Percentiles rank a stretch among this genome's conserved stretches.
These are phyloP conservation scores for Boletus edulis DNA, from an alignment of 768 basidiomycete species.

Conservation along the genomic window DNA sequence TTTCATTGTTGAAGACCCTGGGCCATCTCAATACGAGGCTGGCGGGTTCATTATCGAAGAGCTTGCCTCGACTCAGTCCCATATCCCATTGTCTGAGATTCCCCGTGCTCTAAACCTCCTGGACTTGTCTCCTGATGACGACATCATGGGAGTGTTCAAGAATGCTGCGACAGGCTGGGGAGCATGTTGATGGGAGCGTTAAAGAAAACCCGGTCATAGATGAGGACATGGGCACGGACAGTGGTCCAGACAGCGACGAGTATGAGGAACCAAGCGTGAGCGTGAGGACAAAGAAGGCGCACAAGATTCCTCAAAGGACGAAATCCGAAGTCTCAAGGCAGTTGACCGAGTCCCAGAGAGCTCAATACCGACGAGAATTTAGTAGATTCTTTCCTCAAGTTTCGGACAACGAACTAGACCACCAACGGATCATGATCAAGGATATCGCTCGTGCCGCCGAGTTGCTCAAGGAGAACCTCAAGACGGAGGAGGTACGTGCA, in stretches of 20 bases:
- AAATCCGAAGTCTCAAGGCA: constrained; percentile 4
- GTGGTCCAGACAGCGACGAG: constrained; percentile 33
- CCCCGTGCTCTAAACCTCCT: constrained; percentile 62
- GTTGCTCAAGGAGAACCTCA: constrained; percentile 70
- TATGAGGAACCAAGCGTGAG: constrained; percentile 20
- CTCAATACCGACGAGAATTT: constrained; percentile 57
- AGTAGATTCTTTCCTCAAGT: constrained; percentile 70
- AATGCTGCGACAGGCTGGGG: constrained; percentile 78
- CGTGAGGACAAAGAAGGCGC: constrained; percentile 6
- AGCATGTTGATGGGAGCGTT: constrained; percentile 24
- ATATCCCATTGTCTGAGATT: constrained; percentile 55
- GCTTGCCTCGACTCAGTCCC: constrained; percentile 9
- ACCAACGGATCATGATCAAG: constrained; percentile 59
- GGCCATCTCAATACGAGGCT: constrained; percentile 14
- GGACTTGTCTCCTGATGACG: constrained; percentile 69
- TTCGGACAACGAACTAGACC: constrained; percentile 42
- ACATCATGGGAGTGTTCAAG: constrained; percentile 67
- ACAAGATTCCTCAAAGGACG: constrained; percentile 6
- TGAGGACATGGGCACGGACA: constrained; percentile 19
- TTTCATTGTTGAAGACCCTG: constrained; percentile 32
- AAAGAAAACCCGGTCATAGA: constrained; percentile 7
- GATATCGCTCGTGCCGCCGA: constrained; percentile 61
- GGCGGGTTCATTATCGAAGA: constrained; percentile 34
- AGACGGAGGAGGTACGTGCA: constrained; percentile 63
- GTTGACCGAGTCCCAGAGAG: constrained; percentile 53